Evolutionary conservation across 768 basidiomycete species (phyloP).

Genomic region (Leccinum arenicola): DNA sequence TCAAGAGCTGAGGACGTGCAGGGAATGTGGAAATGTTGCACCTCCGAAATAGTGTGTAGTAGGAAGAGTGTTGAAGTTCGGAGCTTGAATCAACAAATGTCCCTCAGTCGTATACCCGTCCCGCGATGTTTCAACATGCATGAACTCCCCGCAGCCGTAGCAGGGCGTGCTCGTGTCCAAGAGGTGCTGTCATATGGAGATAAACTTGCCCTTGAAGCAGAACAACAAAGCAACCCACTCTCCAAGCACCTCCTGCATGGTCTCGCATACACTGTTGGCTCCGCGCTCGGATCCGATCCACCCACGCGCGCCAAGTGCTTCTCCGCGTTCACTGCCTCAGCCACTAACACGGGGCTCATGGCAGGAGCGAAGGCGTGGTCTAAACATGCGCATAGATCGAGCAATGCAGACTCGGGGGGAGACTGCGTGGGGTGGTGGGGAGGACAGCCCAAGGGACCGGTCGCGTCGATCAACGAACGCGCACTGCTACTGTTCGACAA

Average conservation of each 20-base stretch:
- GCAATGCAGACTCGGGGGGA: not conserved
- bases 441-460: conserved; percentile 47
- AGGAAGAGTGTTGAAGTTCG: not conserved
- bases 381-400: conserved; percentile 60
- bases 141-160: conserved; percentile 40
- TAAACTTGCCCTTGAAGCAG: conserved; percentile 9
- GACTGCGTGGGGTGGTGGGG: conserved; percentile 56
- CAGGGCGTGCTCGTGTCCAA: conserved; percentile 37
- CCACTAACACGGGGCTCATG: conserved; percentile 51
- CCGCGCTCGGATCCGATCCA: conserved; percentile 50
- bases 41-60: conserved; percentile 44
- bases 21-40: conserved; percentile 63
- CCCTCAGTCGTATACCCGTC: conserved; percentile 9
- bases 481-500: conserved; percentile 51
- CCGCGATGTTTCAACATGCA: conserved; percentile 45
- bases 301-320: conserved; percentile 51
- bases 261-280: conserved; percentile 58
- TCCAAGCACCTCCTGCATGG: conserved; percentile 47
- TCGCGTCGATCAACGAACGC: conserved; percentile 49
- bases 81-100: conserved; percentile 10
- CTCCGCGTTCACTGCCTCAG: conserved; percentile 43
- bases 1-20: conserved; percentile 65
- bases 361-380: conserved; percentile 66
- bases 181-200: conserved; percentile 11
- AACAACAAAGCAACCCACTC: conserved; percentile 31